Percentiles rank a stretch among this genome's conserved stretches.
Conservation (phyloP, 768 basidiomycete genomes). For the Mycena pura region DNA sequence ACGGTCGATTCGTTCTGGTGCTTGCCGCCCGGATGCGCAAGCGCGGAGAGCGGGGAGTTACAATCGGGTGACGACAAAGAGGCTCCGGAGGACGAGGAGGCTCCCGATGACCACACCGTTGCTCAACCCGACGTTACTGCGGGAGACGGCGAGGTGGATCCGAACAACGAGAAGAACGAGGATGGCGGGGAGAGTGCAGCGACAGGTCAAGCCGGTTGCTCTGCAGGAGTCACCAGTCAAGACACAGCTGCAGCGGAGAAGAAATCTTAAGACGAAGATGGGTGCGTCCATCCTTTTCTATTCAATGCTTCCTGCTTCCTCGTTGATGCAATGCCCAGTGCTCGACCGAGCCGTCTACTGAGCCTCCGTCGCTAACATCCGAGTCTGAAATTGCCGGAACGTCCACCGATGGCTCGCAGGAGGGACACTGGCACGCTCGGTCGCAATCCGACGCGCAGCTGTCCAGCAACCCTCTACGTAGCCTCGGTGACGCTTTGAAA, state of each 20-base stretch:
- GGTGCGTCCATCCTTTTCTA: conserved; percentile 40
- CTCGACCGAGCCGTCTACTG: conserved; percentile 26
- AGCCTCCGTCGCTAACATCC: conserved; percentile 17
- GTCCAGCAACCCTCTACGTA: conserved; percentile 67
- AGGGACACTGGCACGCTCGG: conserved; percentile 49
- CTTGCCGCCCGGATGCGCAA: too few species aligned
- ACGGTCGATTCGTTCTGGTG: too few species aligned
- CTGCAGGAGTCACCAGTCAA: conserved; percentile 38
- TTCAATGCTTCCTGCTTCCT: background rate
- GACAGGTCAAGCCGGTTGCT: conserved; percentile 39
- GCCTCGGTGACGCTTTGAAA: conserved; percentile 82
- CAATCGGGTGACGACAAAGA: conserved; percentile 38
- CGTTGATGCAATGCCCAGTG: conserved; percentile 12
- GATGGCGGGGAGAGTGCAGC: conserved; percentile 37
- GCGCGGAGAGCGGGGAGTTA: too few species aligned
- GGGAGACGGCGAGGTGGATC: conserved; percentile 47
- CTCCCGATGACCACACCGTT: conserved; percentile 39
- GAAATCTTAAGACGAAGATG: conserved; percentile 36
- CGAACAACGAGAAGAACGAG: conserved; percentile 36
- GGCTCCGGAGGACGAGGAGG: conserved; percentile 38
- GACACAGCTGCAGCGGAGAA: conserved; percentile 34
- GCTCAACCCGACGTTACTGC: conserved; percentile 52
- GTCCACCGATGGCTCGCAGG: conserved; percentile 50
- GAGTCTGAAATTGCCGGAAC: conserved; percentile 40
- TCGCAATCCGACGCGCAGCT: conserved; percentile 47